Base-by-base conservation (phyloP, 768 basidiomycete species). In the Mycena pura region DNA sequence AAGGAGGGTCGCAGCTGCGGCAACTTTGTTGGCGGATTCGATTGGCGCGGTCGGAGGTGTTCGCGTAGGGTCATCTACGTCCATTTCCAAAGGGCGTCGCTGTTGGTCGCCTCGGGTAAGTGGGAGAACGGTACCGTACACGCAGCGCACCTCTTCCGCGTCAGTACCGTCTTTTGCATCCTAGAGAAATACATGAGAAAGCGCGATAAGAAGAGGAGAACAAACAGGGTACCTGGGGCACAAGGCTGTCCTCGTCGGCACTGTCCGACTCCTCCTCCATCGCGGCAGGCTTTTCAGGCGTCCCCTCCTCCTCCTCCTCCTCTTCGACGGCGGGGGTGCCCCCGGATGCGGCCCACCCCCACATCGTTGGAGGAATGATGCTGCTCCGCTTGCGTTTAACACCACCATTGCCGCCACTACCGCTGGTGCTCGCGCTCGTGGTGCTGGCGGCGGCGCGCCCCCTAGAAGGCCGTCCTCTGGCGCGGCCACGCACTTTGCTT, bases 291-390 rank as follows among this genome's bases (percentile, higher is more conserved):
- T 81, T 80, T 15, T 78, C 77, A 3, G 78, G 68, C 53, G 76
- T 75, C 62, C 81, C 80, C 50, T 84, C 83, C 48, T 82, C 84
- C 58, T 84, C 81, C 58, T 84, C 82, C 51, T 83, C 82, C 66
- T 86, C 84, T 54, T 76, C 74, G 32, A 75, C 75, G 60, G 70
- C 77, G 57, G 56, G 72, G 47, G 61, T 69, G 63, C 73, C 73
- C 73, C 73, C 81, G 47, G 75, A 79, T 71, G 85, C 86, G 66
- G 87, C 91, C 92, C 92, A 94, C 24, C 84, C 91, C 92, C 92
- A 93, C 90, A 93, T 93, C 53, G 85, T 85, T 32, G 87, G 87
- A 27, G 92, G 90, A 1, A 91, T 87, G 60, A 92, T 80, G 55
- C 87, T 88, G 67, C 87, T 84, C 50, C 87, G 82, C 69, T 86